phyloP scores from a whole-genome alignment of 805 yeast species.

The Candida golubevii region DNA sequence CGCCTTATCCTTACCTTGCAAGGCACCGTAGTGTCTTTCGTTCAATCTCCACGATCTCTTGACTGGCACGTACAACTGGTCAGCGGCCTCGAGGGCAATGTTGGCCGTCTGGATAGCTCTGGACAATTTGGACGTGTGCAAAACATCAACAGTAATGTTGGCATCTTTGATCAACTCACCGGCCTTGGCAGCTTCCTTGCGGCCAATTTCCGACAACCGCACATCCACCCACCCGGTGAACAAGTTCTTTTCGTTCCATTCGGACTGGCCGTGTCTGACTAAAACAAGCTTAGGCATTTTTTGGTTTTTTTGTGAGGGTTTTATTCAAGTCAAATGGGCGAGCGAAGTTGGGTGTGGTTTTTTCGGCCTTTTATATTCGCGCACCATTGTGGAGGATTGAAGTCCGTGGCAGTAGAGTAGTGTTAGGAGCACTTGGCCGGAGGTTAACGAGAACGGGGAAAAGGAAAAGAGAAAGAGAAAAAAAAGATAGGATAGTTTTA shows the following conservation, averaged over 20 bases:
- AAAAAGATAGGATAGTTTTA: too few relatives aligned
- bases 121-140: conserved; percentile 85
- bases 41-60: conserved; percentile 96
- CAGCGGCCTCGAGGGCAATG: conserved; percentile 86
- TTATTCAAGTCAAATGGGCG: neutral
- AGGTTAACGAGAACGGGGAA: too few relatives aligned
- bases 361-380: conserved; percentile 7
- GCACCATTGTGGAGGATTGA: conserved; percentile 18
- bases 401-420: conserved; percentile 15
- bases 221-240: conserved; percentile 99
- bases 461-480: too few relatives aligned
- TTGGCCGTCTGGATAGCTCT: conserved; percentile 98
- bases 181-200: conserved; percentile 87
- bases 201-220: conserved; percentile 75
- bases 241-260: conserved; percentile 96
- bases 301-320: neutral
- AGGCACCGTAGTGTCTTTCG: conserved; percentile 98
- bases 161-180: conserved; percentile 89
- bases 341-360: neutral
- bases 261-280: conserved; percentile 99
- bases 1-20: conserved; percentile 98
- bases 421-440: too few relatives aligned
- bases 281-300: conserved; percentile 67
- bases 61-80: conserved; percentile 86
- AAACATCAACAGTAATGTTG: conserved; percentile 77